Conservation (phyloP, 306 rosid species). For the Cyamopsis tetragonoloba region DNA sequence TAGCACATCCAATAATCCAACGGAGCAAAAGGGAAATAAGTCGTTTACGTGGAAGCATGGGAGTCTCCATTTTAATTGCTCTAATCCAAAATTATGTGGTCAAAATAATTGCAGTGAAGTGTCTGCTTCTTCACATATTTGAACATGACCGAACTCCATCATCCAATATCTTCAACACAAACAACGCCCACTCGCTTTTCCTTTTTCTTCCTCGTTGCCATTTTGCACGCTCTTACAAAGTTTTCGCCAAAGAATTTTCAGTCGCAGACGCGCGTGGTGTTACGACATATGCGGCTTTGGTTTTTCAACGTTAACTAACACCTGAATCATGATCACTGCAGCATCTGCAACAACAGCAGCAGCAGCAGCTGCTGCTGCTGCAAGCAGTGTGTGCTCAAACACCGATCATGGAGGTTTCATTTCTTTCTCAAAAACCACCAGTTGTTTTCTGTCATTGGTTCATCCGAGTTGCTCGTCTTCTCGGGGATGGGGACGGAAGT, state of each 20-base stretch:
- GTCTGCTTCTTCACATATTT: neutral
- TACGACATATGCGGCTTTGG: neutral
- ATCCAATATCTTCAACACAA: neutral
- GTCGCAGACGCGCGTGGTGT: neutral
- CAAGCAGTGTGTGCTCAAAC: constrained; percentile 15
- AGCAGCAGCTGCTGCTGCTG: too few relatives aligned
- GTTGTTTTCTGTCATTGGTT: neutral
- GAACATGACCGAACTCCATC: neutral
- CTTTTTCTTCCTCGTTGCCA: neutral
- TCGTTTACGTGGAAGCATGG: neutral
- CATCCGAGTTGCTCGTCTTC: neutral
- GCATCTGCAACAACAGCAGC: constrained; percentile 22
- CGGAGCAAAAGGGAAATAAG: neutral
- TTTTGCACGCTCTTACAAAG: neutral
- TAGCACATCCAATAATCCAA: too few relatives aligned
- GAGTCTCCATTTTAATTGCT: neutral
- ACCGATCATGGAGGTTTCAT: constrained; percentile 9
- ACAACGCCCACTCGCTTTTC: neutral
- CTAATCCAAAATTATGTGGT: constrained; percentile 12
- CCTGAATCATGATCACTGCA: constrained; percentile 24
- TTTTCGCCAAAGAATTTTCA: neutral
- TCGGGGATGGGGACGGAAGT: neutral
- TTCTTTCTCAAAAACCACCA: constrained; percentile 18
- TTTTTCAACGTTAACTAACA: neutral
- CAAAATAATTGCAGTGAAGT: neutral